Evolutionary conservation across 768 basidiomycete genomes (phyloP).

Genomic region (Leccinellum rugosiceps): DNA sequence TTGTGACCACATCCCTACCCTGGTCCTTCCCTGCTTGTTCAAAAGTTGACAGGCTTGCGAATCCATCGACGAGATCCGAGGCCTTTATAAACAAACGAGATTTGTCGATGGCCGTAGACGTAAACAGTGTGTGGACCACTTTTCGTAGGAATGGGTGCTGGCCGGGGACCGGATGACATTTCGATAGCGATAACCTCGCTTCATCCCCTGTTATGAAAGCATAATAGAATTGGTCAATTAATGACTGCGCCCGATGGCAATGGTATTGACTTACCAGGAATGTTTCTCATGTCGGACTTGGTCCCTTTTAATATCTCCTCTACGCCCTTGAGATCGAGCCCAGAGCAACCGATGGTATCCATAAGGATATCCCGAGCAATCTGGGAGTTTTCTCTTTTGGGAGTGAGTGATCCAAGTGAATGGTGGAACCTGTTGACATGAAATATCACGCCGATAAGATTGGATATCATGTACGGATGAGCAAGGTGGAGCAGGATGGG

Average conservation of each 20-base stretch:
- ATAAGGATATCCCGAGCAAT: slow-evolving; percentile 61
- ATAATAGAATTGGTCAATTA: neutral
- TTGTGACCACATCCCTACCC: slow-evolving; percentile 60
- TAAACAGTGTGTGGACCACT: slow-evolving; percentile 44
- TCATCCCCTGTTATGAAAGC: slow-evolving; percentile 42
- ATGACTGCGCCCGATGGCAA: neutral
- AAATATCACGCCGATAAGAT: slow-evolving; percentile 45
- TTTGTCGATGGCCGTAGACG: slow-evolving; percentile 55
- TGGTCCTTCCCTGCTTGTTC: slow-evolving; percentile 39
- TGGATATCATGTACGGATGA: slow-evolving; percentile 59
- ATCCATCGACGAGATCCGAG: slow-evolving; percentile 64
- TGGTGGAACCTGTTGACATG: slow-evolving; percentile 60
- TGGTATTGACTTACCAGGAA: slow-evolving; percentile 23
- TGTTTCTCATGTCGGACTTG: slow-evolving; percentile 18
- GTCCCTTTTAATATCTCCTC: slow-evolving; percentile 45
- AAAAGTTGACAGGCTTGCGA: slow-evolving; percentile 40
- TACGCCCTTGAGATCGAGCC: slow-evolving; percentile 55
- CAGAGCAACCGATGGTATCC: slow-evolving; percentile 63
- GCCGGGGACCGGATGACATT: slow-evolving; percentile 51
- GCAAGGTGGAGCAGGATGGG: slow-evolving; percentile 55
- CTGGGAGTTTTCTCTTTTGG: slow-evolving; percentile 59
- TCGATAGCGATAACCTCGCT: slow-evolving; percentile 50
- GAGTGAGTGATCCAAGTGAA: slow-evolving; percentile 49
- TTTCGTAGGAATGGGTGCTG: slow-evolving; percentile 44
- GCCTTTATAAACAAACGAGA: slow-evolving; percentile 71